Evolutionary conservation across 1,139 yeast genomes (phyloP).

Genomic region (Pneumocystis jirovecii): DNA sequence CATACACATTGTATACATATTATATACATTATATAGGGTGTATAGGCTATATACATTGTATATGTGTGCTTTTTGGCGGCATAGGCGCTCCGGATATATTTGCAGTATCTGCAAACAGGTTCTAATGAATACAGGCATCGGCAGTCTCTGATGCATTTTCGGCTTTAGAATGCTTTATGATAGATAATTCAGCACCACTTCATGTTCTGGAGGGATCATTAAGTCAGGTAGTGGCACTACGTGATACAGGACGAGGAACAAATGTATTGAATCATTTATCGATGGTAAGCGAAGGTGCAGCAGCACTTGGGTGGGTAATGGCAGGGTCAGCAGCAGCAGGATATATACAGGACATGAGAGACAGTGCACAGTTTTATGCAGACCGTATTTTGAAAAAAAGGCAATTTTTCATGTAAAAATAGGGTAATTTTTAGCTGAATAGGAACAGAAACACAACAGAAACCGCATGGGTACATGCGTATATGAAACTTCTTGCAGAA

Average conservation of each 20-base stretch:
- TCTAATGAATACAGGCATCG: background rate
- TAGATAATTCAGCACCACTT: background rate
- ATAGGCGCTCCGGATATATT: background rate
- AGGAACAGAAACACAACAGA: slow-evolving; percentile 36
- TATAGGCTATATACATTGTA: too few species aligned
- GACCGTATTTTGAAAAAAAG: slow-evolving; percentile 74
- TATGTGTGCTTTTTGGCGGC: background rate
- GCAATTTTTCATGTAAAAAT: slow-evolving; percentile 3
- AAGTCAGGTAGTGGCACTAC: slow-evolving; percentile 17
- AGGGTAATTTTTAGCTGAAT: background rate
- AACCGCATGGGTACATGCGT: slow-evolving; percentile 66
- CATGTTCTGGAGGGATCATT: background rate
- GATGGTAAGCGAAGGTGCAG: slow-evolving; percentile 76
- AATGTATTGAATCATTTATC: slow-evolving; percentile 56
- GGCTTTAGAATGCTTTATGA: background rate
- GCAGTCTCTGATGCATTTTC: background rate
- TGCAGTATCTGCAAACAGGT: background rate
- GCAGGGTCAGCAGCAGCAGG: slow-evolving; percentile 55
- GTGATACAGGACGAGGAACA: slow-evolving; percentile 62
- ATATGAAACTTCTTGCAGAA: slow-evolving; percentile 47
- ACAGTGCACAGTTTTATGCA: slow-evolving; percentile 86
- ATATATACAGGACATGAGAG: slow-evolving; percentile 67
- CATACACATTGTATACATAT: too few species aligned
- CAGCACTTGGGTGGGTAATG: slow-evolving; percentile 83
- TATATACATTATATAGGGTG: too few species aligned